Conservation (phyloP, 345 rosid genomes). For the Gossypium anomalum region DNA sequence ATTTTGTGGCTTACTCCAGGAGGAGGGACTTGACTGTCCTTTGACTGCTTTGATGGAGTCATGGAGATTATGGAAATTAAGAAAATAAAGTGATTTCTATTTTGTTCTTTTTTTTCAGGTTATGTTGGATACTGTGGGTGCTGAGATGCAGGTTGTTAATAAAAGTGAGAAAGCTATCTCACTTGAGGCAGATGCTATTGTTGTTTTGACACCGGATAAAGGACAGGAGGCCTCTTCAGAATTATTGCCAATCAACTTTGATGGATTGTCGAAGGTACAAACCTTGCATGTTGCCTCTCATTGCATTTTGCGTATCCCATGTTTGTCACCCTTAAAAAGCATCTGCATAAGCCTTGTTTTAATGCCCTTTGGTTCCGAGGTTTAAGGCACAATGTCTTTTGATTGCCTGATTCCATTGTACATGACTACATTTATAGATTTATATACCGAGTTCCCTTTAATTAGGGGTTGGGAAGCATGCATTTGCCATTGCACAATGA, state of each 20-base stretch:
- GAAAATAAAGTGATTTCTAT: constrained; percentile 8
- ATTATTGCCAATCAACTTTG: constrained; percentile 85
- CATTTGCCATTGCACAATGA: neutral
- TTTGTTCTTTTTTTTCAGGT: constrained; percentile 41
- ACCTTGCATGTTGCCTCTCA: neutral
- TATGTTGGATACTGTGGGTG: constrained; percentile 95
- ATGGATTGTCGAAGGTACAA: constrained; percentile 74
- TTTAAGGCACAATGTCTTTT: neutral
- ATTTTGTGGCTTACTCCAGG: neutral
- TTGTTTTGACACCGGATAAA: constrained; percentile 75
- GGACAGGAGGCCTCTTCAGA: constrained; percentile 82
- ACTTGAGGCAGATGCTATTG: constrained; percentile 67
- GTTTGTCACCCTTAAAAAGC: neutral
- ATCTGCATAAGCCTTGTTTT: neutral
- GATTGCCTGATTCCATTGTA: neutral
- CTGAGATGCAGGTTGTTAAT: constrained; percentile 91
- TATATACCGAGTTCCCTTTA: neutral
- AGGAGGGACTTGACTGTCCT: neutral
- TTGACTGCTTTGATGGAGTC: neutral
- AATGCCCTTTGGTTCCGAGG: neutral
- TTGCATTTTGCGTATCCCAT: neutral
- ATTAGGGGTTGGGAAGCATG: neutral
- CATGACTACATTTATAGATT: neutral
- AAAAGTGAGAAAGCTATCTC: constrained; percentile 70
- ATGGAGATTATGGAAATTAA: neutral